Base-by-base conservation (phyloP, 2,329 filamentous ascomycete species). In the Pestalotiopsis sp. region DNA sequence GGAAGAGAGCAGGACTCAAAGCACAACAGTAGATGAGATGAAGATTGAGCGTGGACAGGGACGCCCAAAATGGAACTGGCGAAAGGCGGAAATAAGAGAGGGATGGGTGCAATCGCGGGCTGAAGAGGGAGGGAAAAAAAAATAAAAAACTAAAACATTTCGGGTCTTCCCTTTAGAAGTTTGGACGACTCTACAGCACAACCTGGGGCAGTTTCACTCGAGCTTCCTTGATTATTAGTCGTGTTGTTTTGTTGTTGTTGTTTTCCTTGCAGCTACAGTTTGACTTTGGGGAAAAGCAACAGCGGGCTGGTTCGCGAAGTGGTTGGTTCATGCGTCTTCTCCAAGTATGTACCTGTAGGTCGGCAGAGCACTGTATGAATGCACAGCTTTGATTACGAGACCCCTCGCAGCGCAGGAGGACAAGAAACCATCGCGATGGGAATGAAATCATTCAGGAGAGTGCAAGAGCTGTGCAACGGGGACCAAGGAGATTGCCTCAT, bases 271-370 rank as follows among this genome's bases (percentile, higher is more conserved):
- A 20, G 11, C 24, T 58, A 14, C 30, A 20, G 17, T 61, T 61
- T 61, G 58, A 61, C 58, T 61, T 40, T 38, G 58, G 58, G 58
- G 35, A 61, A 61, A 61, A 61, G 58, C 58, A 61, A 61, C 58
- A 17, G 58, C 58, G n/a, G 26, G 26, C 58, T 61, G 26, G 22
- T 39, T 39, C 26, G 38, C 22, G 58, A 58, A 38, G 35, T 24
- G 22, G 30, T 61, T 61, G 58, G 58, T 20, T 35, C 58, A 20
- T 38, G 24, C 58, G 30, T 58, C 14, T 35, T 13, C 56, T 35
- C 30, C 30, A 35, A 35, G 7, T 9, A 35, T 35, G 30, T 35
- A 35, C 24, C 24, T 7, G 30, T 9, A 35, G 30, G 30, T 5
- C 7, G 30, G 30, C 30, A 35, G 7, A 35, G 22, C 17, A 52